phyloP scores from a whole-genome alignment of 306 rosid genomes.

The Pyrus bretschneideri region DNA sequence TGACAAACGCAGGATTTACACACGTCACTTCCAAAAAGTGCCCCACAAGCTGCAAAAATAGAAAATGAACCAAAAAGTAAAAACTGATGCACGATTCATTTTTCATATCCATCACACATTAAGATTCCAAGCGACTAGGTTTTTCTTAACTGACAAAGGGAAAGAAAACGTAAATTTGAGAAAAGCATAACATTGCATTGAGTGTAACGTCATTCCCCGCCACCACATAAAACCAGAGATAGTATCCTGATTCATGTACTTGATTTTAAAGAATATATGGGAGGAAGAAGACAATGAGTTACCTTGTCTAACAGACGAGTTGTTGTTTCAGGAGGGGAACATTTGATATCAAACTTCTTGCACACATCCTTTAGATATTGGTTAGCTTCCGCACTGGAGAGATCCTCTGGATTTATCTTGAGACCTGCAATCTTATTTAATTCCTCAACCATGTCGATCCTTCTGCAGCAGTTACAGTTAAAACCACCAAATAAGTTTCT shows the following conservation, averaged over 20 bases:
- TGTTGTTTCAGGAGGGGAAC: slow-evolving; percentile 70
- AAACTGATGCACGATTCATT: neutral
- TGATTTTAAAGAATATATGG: neutral
- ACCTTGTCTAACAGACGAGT: slow-evolving; percentile 85
- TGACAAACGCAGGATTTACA: slow-evolving; percentile 73
- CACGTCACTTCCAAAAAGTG: slow-evolving; percentile 87
- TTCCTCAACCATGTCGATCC: slow-evolving; percentile 90
- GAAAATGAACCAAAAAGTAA: neutral
- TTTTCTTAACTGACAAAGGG: no score
- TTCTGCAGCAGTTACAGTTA: slow-evolving; percentile 34
- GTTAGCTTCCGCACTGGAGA: slow-evolving; percentile 69
- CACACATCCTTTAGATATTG: slow-evolving; percentile 70
- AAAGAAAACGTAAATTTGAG: no score
- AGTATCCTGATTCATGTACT: neutral
- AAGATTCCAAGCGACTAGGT: neutral
- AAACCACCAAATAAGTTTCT: slow-evolving; percentile 14
- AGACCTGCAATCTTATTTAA: slow-evolving; percentile 71
- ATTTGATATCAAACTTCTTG: slow-evolving; percentile 19
- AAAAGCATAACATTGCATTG: neutral
- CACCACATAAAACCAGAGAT: neutral
- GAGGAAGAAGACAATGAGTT: neutral
- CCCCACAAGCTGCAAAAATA: slow-evolving; percentile 74
- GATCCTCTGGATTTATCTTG: slow-evolving; percentile 54
- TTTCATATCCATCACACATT: neutral
- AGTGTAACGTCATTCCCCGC: neutral